Evolutionary conservation across 192 early-diverging fungal species (phyloP), one percentile per base, ranked within the genome.

Genomic region (Linderina pennispora): DNA sequence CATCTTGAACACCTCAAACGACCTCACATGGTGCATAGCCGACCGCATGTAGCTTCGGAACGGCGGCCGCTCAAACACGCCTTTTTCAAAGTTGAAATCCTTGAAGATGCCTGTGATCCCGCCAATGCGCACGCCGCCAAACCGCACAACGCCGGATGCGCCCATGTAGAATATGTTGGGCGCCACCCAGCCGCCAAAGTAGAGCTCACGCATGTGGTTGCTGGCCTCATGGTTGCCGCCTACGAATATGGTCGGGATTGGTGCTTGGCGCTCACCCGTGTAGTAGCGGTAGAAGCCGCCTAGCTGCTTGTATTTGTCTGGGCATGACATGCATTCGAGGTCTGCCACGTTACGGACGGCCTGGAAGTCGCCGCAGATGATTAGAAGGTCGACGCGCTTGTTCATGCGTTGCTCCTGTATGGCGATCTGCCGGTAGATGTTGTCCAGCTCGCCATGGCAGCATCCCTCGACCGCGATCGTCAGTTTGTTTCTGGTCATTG

Each of bases 291-390:
- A 76, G 61, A 99, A 99, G 1, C 68, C 79, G 9, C 94, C 94
- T 13, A 98, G 39, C 20, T 62, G 62, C 33, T 82, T 83, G 62
- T 89, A 95, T 50, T 93, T 94, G 41, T 82, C 73, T 0, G 97
- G 97, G 8, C 86, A 84, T 1, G 90, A 82, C 67, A 98, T 78
- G 23, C 69, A 65, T 13, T 84, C 76, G 23, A 97, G 68, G 55
- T 99, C 97, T 2, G 67, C 74, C 8, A 56, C 51, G 47, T 98
- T 97, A 36, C 97, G 77, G 25, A 99, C 79, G 0, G 89, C 75
- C 77, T 98, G 89, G 63, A 99, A 93, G 71, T 99, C 97, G 21
- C 97, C 97, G 62, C 95, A 99, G 28, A 99, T 90, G 16, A 99
- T 57, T 0, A 99, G 61, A 25, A 99, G 76, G 58, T 99, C 97